Base-by-base conservation (phyloP, 1,139 yeast species). In the Saccharomyces hybrid region DNA sequence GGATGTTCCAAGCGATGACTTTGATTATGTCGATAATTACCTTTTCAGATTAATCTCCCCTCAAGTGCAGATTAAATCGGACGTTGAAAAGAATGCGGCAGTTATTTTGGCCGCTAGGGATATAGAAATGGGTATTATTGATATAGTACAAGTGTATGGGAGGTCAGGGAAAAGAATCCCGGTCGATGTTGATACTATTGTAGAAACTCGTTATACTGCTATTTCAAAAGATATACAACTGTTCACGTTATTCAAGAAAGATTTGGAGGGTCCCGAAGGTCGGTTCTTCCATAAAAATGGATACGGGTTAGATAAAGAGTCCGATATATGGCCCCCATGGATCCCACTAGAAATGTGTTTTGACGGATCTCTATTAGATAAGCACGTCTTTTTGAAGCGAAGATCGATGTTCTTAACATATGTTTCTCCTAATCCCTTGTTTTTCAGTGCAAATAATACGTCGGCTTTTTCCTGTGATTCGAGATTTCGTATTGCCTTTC, bases 311-410 rank as follows among this genome's bases (percentile, higher is more conserved):
- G 69, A 70, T 29, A 69, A 65, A 6, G 64, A 68, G 31, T 58
- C 66, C 9, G 60, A 62, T 3, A 57, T 57, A 31, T 87, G 96
- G 96, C 93, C 95, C 0, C 95, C 96, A 0, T 84, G 89, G 87
- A 71, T 88, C 20, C 86, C 84, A 0, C 59, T 81, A 49, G 96
- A 90, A 65, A 77, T 84, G 61, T 83, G 89, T 61, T 85, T 85
- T 63, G 85, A 85, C 53, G 78, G 83, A n/a, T 68, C 76, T 0
- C 76, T 84, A 61, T 68, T 85, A 47, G 72, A 75, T 28, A 72
- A 78, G 31, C 78, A 84, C 55, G 73, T 84, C 55, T 81, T 89
- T 29, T 74, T 86, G 32, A 84, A 84, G 56, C 77, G 80, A 53
- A 80, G 85, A 13, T 79, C 90, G 0, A 79, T 85, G 71, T 85